Evolutionary conservation across 2,329 filamentous ascomycete genomes (phyloP).

Genomic region (Fusarium circinatum): DNA sequence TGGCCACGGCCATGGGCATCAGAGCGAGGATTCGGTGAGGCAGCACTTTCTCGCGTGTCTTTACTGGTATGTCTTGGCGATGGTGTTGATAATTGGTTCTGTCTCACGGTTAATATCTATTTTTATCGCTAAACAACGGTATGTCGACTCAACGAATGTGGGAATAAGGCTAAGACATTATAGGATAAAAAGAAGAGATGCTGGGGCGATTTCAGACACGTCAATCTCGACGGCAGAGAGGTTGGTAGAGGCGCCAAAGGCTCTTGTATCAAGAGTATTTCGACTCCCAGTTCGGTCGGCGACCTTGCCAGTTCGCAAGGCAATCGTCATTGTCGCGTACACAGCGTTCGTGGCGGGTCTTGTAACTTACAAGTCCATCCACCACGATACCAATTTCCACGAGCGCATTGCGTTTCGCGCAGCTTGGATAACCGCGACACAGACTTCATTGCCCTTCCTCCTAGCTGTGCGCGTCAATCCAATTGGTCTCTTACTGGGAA

Average conservation of each 20-base stretch:
- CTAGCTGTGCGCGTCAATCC: constrained; percentile 40
- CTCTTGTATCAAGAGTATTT: constrained; percentile 1
- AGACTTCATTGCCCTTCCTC: constrained; percentile 39
- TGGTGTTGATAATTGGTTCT: constrained; percentile 23
- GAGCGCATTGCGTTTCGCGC: constrained; percentile 44
- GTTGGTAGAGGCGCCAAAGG: constrained; percentile 24
- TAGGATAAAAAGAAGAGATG: constrained; percentile 33
- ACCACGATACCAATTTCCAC: constrained; percentile 41
- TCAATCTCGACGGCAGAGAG: constrained; percentile 29
- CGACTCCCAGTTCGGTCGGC: constrained; percentile 23
- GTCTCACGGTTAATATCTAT: constrained; percentile 26
- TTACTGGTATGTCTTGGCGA: constrained; percentile 41
- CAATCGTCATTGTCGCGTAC: constrained; percentile 25
- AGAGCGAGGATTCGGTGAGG: constrained; percentile 39
- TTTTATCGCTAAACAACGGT: constrained; percentile 41
- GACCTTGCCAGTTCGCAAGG: constrained; percentile 31
- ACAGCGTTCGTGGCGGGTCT: constrained; percentile 37
- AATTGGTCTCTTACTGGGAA: constrained; percentile 36
- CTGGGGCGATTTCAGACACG: constrained; percentile 18
- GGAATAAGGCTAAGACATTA: neutral
- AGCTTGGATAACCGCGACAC: constrained; percentile 41
- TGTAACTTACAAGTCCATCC: constrained; percentile 41
- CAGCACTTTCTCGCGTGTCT: constrained; percentile 41
- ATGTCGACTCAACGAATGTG: neutral
- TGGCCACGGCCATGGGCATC: constrained; percentile 36